phyloP scores from a whole-genome alignment of 805 yeast species.

The Ogataea glucozyma region DNA sequence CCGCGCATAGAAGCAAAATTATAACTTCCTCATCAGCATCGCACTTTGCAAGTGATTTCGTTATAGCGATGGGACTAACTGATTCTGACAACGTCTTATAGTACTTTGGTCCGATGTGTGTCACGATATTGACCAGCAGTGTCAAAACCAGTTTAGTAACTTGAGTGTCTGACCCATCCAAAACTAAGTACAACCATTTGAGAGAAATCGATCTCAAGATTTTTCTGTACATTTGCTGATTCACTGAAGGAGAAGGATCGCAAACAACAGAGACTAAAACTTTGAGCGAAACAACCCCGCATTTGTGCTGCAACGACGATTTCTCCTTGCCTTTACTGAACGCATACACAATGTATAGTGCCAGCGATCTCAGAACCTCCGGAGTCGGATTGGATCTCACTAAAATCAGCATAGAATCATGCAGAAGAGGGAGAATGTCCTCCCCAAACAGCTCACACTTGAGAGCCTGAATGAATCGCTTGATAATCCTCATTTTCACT shows the following conservation, averaged over 20 bases:
- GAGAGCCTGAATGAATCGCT: constrained; percentile 50
- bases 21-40: not conserved
- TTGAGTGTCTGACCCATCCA: constrained; percentile 42
- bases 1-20: not conserved
- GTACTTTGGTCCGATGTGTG: constrained; percentile 45
- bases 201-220: constrained; percentile 57
- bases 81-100: constrained; percentile 51
- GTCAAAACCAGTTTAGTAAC: constrained; percentile 41
- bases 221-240: constrained; percentile 34
- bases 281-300: constrained; percentile 39
- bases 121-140: constrained; percentile 51
- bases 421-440: constrained; percentile 39
- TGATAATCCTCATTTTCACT: constrained; percentile 48
- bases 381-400: constrained; percentile 51
- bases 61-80: constrained; percentile 52
- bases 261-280: constrained; percentile 42
- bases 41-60: constrained; percentile 37
- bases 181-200: constrained; percentile 62
- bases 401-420: constrained; percentile 41
- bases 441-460: constrained; percentile 42
- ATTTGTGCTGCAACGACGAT: constrained; percentile 24
- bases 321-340: constrained; percentile 35
- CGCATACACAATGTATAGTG: constrained; percentile 52
- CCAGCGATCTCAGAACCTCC: constrained; percentile 54
- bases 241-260: constrained; percentile 33